A percentile compares a stretch with the other conserved stretches of the same genome.
phyloP scores from a whole-genome alignment of 2,329 filamentous ascomycete genomes.

The Colletotrichum lini region DNA sequence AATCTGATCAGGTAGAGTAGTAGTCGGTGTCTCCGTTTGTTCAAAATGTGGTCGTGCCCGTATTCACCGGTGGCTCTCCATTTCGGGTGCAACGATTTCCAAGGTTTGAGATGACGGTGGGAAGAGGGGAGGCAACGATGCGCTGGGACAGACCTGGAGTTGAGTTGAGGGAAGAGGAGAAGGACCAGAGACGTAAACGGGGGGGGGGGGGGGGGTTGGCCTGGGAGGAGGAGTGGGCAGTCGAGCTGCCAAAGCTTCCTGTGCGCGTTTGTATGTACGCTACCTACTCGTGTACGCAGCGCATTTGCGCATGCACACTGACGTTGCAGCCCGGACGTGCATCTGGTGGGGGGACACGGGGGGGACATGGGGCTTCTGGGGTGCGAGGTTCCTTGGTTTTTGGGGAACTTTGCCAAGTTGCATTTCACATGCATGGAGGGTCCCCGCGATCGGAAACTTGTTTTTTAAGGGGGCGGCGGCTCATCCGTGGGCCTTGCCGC shows the following conservation, averaged over 20 bases:
- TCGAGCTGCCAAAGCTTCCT: constrained; percentile 12
- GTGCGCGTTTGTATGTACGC: not conserved
- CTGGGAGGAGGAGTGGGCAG: constrained; percentile 22
- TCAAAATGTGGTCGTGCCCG: constrained; percentile 12
- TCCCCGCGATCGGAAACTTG: constrained; percentile 39
- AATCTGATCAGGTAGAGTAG: constrained; percentile 7
- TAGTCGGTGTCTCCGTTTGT: constrained; percentile 30
- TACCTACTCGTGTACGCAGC: not conserved
- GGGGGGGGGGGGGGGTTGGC: constrained; percentile 8
- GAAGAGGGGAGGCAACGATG: constrained; percentile 18
- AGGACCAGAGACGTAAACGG: constrained; percentile 14
- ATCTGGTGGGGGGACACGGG: constrained; percentile 10
- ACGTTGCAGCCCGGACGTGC: constrained; percentile 40
- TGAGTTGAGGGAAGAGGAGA: constrained; percentile 6
- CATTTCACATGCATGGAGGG: constrained; percentile 40
- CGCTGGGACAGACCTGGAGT: not conserved
- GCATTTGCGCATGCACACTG: constrained; percentile 37
- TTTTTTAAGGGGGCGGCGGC: constrained; percentile 28
- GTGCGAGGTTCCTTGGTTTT: constrained; percentile 41
- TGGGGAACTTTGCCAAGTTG: constrained; percentile 40
- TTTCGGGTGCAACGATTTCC: constrained; percentile 32
- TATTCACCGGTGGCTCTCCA: constrained; percentile 32
- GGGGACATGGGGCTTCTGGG: constrained; percentile 25
- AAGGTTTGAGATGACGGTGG: constrained; percentile 39
- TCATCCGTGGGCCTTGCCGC: constrained; percentile 26